Conservation (phyloP, 2,329 filamentous ascomycete species). For the Cyphellophora europaea region DNA sequence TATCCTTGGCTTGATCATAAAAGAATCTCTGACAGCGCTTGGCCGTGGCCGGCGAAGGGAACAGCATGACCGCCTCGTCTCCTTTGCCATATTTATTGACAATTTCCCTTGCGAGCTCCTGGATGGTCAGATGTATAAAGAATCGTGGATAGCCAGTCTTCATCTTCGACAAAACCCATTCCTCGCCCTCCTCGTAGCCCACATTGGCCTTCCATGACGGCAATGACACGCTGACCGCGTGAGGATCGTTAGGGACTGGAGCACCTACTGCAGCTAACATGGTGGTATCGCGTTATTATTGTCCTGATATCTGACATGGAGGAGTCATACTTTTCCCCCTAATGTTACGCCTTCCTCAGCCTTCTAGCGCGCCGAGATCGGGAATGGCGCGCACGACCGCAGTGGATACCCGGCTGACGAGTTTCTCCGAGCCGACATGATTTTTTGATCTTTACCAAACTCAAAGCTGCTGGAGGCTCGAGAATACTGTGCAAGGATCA, state of each 20-base stretch:
- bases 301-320: too few relatives aligned
- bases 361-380: not conserved
- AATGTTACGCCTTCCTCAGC: too few relatives aligned
- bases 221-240: slow-evolving; percentile 90
- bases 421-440: too few relatives aligned
- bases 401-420: too few relatives aligned
- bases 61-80: slow-evolving; percentile 61
- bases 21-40: slow-evolving; percentile 68
- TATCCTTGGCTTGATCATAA: slow-evolving; percentile 44
- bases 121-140: slow-evolving; percentile 80
- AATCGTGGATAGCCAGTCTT: slow-evolving; percentile 88
- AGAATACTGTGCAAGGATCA: too few relatives aligned
- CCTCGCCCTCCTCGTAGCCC: slow-evolving; percentile 85
- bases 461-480: too few relatives aligned
- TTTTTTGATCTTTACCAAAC: too few relatives aligned
- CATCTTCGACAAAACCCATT: slow-evolving; percentile 80
- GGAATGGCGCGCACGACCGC: not conserved
- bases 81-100: slow-evolving; percentile 51
- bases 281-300: not conserved
- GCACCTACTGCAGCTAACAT: slow-evolving; percentile 44
- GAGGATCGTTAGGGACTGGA: slow-evolving; percentile 68
- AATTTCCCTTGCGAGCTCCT: slow-evolving; percentile 62
- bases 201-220: slow-evolving; percentile 89
- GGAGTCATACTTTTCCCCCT: too few relatives aligned
- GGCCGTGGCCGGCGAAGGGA: slow-evolving; percentile 65